Evolutionary conservation across 208 protist genomes (phyloP).

Genomic region (Trypanosoma platydactyli): DNA sequence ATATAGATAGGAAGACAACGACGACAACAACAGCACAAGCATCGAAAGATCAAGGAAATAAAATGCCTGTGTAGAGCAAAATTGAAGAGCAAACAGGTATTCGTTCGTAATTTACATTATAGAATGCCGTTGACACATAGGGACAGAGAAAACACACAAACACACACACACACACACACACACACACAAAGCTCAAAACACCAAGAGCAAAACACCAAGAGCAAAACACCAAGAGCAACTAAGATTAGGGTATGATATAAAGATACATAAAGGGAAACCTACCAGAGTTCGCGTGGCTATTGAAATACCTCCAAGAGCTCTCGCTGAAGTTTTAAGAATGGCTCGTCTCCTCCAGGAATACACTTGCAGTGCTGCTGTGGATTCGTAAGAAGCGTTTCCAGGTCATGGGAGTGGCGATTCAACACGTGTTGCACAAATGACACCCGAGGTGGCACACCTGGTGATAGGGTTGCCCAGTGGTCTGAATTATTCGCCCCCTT

Average conservation of each 20-base stretch:
- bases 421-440: constrained; percentile 19
- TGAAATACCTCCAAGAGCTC: constrained; percentile 4
- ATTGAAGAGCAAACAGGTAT: neutral
- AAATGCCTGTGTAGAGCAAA: neutral
- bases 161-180: constrained; percentile 2
- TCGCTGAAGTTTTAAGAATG: constrained; percentile 22
- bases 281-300: neutral
- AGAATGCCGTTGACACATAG: too few relatives aligned
- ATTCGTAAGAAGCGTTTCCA: neutral
- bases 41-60: neutral
- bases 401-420: constrained; percentile 16
- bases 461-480: constrained; percentile 7
- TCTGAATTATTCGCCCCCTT: neutral
- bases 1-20: neutral
- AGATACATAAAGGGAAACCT: constrained; percentile 1
- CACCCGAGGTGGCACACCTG: constrained; percentile 23
- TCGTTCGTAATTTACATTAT: too few relatives aligned
- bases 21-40: neutral
- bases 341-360: constrained; percentile 22
- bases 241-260: constrained; percentile 8
- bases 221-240: neutral
- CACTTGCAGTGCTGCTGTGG: neutral
- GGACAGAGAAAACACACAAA: neutral
- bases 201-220: constrained; percentile 4
- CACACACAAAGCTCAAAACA: constrained; percentile 4